Conservation (phyloP, 1,284 basidiomycete species). For the Xerocomus amazonicus region DNA sequence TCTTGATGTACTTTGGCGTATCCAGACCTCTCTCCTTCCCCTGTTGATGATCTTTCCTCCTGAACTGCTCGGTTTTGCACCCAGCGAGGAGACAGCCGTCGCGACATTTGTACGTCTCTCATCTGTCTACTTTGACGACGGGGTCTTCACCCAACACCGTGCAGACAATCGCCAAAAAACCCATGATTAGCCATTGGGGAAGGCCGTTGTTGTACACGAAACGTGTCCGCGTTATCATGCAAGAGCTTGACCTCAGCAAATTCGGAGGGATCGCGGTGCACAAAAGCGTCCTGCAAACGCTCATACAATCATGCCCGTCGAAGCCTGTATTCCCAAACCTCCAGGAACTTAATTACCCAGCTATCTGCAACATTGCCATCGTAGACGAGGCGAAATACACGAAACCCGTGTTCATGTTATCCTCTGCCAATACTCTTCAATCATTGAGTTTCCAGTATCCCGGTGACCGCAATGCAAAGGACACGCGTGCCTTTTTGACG, state of each 20-base stretch:
- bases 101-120: constrained; percentile 16
- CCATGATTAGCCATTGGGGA: constrained; percentile 16
- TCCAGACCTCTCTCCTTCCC: constrained; percentile 21
- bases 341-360: constrained; percentile 17
- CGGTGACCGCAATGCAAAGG: constrained; percentile 14
- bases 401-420: constrained; percentile 19
- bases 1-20: constrained; percentile 23
- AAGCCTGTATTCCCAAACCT: constrained; percentile 23
- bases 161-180: constrained; percentile 16
- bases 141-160: neutral
- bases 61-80: constrained; percentile 17
- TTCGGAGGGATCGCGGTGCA: constrained; percentile 21
- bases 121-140: neutral
- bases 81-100: constrained; percentile 21
- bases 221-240: constrained; percentile 19
- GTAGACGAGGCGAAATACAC: constrained; percentile 15
- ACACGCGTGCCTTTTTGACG: constrained; percentile 14
- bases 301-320: constrained; percentile 22
- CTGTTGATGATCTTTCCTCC: constrained; percentile 19
- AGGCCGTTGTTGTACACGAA: constrained; percentile 19
- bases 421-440: constrained; percentile 5
- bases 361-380: constrained; percentile 21
- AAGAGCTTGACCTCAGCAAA: constrained; percentile 4
- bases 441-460: constrained; percentile 22
- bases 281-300: constrained; percentile 20